Evolutionary conservation across 495 filamentous ascomycete species (phyloP), one percentile per base, ranked within the genome.

Genomic region (Aspergillus cristatus): DNA sequence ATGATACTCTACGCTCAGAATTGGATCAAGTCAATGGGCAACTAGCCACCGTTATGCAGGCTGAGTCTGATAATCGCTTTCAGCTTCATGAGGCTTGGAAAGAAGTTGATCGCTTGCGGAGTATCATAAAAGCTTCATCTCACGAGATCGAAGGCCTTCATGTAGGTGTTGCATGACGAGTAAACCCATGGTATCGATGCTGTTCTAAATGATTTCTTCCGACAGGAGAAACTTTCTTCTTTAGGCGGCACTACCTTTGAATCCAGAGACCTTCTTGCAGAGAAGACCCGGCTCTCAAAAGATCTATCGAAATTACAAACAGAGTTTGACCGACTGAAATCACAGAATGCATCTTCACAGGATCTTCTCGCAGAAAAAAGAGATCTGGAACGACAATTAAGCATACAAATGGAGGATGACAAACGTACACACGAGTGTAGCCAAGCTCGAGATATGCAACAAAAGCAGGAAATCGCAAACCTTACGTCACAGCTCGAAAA

Each of bases 261-360:
- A 48, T 78, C 81, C 3, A 72, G 78, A 20, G 82, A 81, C 34
- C 34, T 88, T 4, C 64, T 89, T 33, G 72, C 80, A 8, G 86
- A 91, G 44, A 95, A 94, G 49, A 60, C 83, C 7, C 71, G 75
- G 1, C 67, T 96, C 14, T 66, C 75, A 14, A 78, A 82, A 25
- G 84, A 94, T 47, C 53, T 94, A 7, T 67, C 78, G 16, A 61
- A 66, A 16, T 48, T 90, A 31, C 82, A 81, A 47, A 78, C 81
- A 24, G 88, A 94, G 52, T 44, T 93, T 6, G 85, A 94, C 36
- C 79, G 86, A 49, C 66, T 94, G 10, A 72, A 75, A 42, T 72
- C 78, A 1, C 84, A 94, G 54, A 70, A 75, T 15, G 61, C 70
- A 12, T 74, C 76, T 16, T 69, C 84, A 28, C 79, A 86, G 46